These are phyloP conservation scores for Fusarium sp. DNA, from an alignment of 2,329 filamentous ascomycete genomes.

Conservation along the genomic window DNA sequence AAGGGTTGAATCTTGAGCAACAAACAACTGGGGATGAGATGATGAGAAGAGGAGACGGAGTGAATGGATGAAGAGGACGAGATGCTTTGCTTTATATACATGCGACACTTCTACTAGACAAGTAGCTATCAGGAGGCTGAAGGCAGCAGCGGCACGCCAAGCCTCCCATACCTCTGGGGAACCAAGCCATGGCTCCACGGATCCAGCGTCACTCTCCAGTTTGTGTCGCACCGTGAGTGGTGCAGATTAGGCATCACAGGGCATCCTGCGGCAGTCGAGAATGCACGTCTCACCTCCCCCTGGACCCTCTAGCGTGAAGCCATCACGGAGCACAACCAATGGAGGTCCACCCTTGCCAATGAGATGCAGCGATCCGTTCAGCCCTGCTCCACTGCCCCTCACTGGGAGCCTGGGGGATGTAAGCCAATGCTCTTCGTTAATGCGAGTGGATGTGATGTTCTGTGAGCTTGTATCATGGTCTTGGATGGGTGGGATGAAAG, in stretches of 20 bases:
- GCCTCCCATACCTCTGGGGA: neutral
- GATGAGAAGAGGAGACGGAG: neutral
- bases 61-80: neutral
- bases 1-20: neutral
- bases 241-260: neutral
- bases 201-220: neutral
- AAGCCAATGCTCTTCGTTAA: neutral
- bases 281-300: slow-evolving; percentile 1
- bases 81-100: slow-evolving; percentile 25
- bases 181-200: neutral
- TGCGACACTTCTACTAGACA: neutral
- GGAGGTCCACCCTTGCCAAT: neutral
- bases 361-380: neutral
- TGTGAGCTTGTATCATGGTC: neutral
- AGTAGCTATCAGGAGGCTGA: slow-evolving; percentile 3
- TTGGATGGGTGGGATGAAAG: neutral
- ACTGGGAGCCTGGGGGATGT: neutral
- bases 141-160: slow-evolving; percentile 32
- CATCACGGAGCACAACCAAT: neutral
- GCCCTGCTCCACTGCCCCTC: slow-evolving; percentile 1
- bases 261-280: neutral
- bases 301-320: slow-evolving; percentile 5
- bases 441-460: neutral
- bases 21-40: neutral
- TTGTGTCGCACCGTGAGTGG: neutral